Evolutionary conservation across 768 basidiomycete genomes (phyloP).

Genomic region (Hypsizygus marmoreus): DNA sequence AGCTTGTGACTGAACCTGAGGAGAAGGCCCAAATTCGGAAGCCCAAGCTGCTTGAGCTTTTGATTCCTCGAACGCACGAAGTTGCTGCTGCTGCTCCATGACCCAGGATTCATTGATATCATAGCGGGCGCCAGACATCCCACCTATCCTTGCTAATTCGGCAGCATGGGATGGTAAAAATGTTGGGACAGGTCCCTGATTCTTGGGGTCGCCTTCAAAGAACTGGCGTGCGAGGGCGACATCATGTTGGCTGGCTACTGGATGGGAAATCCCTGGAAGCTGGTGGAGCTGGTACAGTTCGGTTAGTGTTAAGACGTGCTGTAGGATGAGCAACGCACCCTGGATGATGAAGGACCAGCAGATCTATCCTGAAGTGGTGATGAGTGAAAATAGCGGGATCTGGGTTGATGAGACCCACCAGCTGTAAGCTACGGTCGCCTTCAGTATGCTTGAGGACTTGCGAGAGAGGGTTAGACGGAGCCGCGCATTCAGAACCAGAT

Average conservation of each 20-base stretch:
- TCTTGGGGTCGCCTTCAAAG: slow-evolving; percentile 54
- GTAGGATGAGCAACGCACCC: slow-evolving; percentile 41
- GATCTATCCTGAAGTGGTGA: slow-evolving; percentile 60
- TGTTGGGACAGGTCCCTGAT: slow-evolving; percentile 23
- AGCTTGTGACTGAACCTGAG: slow-evolving; percentile 22
- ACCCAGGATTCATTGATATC: slow-evolving; percentile 56
- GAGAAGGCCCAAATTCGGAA: slow-evolving; percentile 49
- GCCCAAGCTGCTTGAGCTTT: slow-evolving; percentile 49
- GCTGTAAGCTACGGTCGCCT: slow-evolving; percentile 84
- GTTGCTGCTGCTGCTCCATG: slow-evolving; percentile 47
- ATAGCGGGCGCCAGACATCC: slow-evolving; percentile 25
- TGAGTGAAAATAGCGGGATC: neutral
- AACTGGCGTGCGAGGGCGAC: slow-evolving; percentile 77
- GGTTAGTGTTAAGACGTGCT: slow-evolving; percentile 2
- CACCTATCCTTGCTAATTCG: slow-evolving; percentile 23
- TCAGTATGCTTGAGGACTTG: slow-evolving; percentile 91
- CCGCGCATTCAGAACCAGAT: slow-evolving; percentile 89
- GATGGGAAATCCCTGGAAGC: slow-evolving; percentile 60
- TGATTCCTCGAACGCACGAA: slow-evolving; percentile 37
- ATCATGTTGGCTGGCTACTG: slow-evolving; percentile 62
- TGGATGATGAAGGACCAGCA: slow-evolving; percentile 70
- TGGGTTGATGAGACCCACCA: slow-evolving; percentile 47
- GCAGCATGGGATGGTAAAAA: slow-evolving; percentile 22
- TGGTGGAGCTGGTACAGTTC: slow-evolving; percentile 61
- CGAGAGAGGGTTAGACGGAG: slow-evolving; percentile 81